phyloP scores from a whole-genome alignment of 2,329 filamentous ascomycete genomes.

The Zopfia rhizophila region DNA sequence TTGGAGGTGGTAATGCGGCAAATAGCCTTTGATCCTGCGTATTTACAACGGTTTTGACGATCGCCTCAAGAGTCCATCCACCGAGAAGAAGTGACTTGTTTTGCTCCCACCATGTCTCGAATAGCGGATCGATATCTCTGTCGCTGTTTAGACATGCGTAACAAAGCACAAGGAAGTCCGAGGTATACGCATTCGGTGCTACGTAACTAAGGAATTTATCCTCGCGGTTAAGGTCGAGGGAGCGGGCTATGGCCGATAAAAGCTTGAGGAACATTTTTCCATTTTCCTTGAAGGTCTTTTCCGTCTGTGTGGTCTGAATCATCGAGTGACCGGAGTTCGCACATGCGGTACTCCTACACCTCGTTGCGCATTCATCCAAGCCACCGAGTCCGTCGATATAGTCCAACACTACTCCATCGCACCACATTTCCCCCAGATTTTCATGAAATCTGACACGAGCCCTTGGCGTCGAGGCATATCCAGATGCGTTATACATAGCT shows the following conservation, averaged over 20 bases:
- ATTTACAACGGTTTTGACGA: neutral
- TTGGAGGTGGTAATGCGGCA: conserved; percentile 3
- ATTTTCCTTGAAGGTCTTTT: too few species aligned
- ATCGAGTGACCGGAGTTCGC: conserved; percentile 26
- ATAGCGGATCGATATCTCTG: conserved; percentile 41
- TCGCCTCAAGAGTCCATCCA: too few species aligned
- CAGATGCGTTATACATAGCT: conserved; percentile 39
- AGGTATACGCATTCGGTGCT: conserved; percentile 35
- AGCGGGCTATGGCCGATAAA: conserved; percentile 35
- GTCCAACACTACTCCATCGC: conserved; percentile 37
- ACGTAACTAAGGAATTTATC: conserved; percentile 44
- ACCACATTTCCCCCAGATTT: conserved; percentile 34
- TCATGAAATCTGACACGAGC: conserved; percentile 35
- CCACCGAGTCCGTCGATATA: conserved; percentile 36
- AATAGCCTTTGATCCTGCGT: too few species aligned
- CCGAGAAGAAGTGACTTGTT: too few species aligned
- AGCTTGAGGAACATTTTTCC: conserved; percentile 9
- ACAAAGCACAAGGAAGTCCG: conserved; percentile 40
- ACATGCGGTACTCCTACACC: conserved; percentile 40
- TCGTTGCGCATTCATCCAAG: conserved; percentile 35
- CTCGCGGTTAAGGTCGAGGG: conserved; percentile 39
- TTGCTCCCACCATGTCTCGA: conserved; percentile 37
- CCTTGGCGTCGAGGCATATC: too few species aligned
- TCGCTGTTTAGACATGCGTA: conserved; percentile 29
- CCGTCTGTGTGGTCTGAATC: conserved; percentile 17